A percentile compares a stretch with the other conserved stretches of the same genome.
phyloP scores from a whole-genome alignment of 345 rosid species.

The Cardiospermum halicacabum region DNA sequence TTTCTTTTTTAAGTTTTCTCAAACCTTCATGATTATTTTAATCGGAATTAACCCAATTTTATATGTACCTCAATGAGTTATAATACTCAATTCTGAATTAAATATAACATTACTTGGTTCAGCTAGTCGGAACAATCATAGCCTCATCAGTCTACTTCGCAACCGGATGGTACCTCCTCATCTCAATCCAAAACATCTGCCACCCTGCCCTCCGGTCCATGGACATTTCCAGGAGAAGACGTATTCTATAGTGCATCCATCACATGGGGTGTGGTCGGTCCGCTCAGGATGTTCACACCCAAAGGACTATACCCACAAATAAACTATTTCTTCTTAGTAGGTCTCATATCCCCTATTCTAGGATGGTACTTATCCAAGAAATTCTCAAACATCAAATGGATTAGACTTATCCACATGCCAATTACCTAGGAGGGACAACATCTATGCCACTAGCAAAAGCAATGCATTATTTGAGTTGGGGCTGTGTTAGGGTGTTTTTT shows the following conservation, averaged over 20 bases:
- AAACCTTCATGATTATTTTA: not conserved
- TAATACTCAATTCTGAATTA: no score
- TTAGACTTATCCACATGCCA: constrained; percentile 49
- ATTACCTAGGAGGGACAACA: constrained; percentile 37
- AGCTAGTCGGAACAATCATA: constrained; percentile 38
- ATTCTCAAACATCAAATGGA: constrained; percentile 35
- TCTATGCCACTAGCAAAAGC: constrained; percentile 60
- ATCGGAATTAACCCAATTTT: no score
- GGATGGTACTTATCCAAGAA: constrained; percentile 29
- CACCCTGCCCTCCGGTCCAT: constrained; percentile 29
- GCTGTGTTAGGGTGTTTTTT: constrained; percentile 53
- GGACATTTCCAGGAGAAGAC: constrained; percentile 46
- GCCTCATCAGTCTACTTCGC: constrained; percentile 41
- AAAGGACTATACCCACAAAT: constrained; percentile 34
- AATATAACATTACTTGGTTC: not conserved
- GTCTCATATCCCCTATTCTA: constrained; percentile 33
- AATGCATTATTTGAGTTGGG: constrained; percentile 52
- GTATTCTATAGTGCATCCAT: constrained; percentile 49
- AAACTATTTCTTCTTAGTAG: constrained; percentile 50
- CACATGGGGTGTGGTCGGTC: constrained; percentile 55
- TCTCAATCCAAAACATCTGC: constrained; percentile 32
- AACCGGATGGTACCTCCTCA: constrained; percentile 45
- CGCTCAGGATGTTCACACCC: constrained; percentile 38
- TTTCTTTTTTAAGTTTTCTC: no score
- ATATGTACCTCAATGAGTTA: not conserved